Percentiles rank a stretch among this genome's conserved stretches.
Evolutionary conservation across 371 early-diverging fungal genomes (phyloP).

Genomic region (Circinella minor): DNA sequence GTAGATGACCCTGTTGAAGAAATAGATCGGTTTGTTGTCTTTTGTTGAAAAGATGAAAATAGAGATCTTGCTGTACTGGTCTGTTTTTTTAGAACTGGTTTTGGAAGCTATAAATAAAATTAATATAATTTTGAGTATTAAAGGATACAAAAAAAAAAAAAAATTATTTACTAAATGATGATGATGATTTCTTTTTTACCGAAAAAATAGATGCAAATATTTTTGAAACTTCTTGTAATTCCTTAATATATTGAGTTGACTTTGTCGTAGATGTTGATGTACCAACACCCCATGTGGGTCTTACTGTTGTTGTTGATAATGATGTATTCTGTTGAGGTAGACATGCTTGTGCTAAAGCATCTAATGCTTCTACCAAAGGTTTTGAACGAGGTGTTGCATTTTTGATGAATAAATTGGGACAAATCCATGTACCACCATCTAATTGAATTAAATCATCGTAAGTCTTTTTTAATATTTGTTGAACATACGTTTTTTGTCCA

Average conservation of each 20-base stretch:
- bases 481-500: constrained; percentile 10
- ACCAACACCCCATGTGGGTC: neutral
- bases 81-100: neutral
- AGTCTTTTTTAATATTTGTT: constrained; percentile 8
- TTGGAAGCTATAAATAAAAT: neutral
- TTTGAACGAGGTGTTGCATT: constrained; percentile 8
- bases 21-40: neutral
- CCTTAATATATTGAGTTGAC: constrained; percentile 10
- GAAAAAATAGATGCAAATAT: constrained; percentile 13
- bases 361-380: constrained; percentile 11
- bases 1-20: neutral
- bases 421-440: constrained; percentile 27
- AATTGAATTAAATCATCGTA: constrained; percentile 21
- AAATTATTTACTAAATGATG: too few relatives aligned
- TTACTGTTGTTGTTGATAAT: too few relatives aligned
- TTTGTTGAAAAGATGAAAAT: constrained; percentile 15
- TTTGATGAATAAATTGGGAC: constrained; percentile 23
- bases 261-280: neutral
- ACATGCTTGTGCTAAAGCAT: constrained; percentile 14
- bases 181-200: constrained; percentile 9
- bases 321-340: neutral
- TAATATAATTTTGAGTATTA: too few relatives aligned
- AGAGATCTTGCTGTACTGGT: constrained; percentile 9
- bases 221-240: constrained; percentile 16
- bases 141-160: neutral